A percentile compares a stretch with the other conserved stretches of the same genome.
Evolutionary conservation across 2,329 filamentous ascomycete genomes (phyloP).

Genomic region (Colletotrichum sp.): DNA sequence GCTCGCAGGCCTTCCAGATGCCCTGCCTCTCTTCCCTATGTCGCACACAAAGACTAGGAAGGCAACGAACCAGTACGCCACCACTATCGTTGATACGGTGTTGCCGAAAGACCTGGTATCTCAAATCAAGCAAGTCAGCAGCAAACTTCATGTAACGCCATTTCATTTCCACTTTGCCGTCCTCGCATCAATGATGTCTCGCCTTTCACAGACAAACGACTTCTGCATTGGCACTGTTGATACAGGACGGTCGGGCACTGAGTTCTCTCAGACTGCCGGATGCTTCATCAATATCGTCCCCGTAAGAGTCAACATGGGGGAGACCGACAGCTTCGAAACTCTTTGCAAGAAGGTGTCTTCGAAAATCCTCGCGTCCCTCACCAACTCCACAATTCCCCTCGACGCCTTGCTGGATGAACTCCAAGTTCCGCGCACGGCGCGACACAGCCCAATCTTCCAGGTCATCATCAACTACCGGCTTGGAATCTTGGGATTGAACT

Average conservation of each 20-base stretch:
- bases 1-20: conserved; percentile 23
- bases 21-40: conserved; percentile 38
- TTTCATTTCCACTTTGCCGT: conserved; percentile 54
- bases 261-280: conserved; percentile 43
- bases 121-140: not conserved
- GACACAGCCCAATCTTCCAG: conserved; percentile 55
- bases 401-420: conserved; percentile 52
- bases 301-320: conserved; percentile 38
- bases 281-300: conserved; percentile 55
- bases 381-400: conserved; percentile 51
- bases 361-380: conserved; percentile 37
- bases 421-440: conserved; percentile 39
- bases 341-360: not conserved
- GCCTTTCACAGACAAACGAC: conserved; percentile 28
- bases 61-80: not conserved
- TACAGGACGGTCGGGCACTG: conserved; percentile 39
- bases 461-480: conserved; percentile 38
- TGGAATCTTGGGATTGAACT: conserved; percentile 8
- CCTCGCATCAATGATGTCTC: conserved; percentile 24
- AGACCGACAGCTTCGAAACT: not conserved
- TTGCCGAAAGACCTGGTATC: not conserved
- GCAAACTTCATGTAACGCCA: conserved; percentile 5
- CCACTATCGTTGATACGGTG: not conserved
- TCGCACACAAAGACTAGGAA: not conserved
- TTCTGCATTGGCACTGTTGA: conserved; percentile 55